Conservation (phyloP, 345 rosid genomes). For the Combretum micranthum region DNA sequence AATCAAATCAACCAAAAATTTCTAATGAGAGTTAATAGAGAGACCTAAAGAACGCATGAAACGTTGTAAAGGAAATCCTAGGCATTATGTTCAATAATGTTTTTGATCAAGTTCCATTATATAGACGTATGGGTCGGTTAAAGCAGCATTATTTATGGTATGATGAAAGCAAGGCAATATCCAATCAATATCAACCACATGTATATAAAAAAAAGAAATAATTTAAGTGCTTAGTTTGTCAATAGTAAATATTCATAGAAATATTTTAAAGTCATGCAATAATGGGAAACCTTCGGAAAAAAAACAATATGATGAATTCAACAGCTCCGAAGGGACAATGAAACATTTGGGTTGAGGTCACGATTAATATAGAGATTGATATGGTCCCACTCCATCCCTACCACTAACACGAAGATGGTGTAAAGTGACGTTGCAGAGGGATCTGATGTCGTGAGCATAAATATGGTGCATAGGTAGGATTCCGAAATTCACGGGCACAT, state of each 20-base stretch:
- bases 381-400: too few species aligned
- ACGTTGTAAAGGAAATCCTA: slow-evolving; percentile 7
- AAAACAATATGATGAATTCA: slow-evolving; percentile 5
- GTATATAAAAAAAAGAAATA: slow-evolving; percentile 5
- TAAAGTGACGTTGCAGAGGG: slow-evolving; percentile 4
- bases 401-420: slow-evolving; percentile 5
- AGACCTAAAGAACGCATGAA: slow-evolving; percentile 26
- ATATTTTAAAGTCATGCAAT: background rate
- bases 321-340: slow-evolving; percentile 15
- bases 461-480: background rate
- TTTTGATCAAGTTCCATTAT: slow-evolving; percentile 6
- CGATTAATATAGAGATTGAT: slow-evolving; percentile 15
- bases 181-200: slow-evolving; percentile 19
- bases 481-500: too few species aligned
- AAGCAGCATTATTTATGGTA: slow-evolving; percentile 6
- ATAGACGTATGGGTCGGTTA: slow-evolving; percentile 7
- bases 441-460: slow-evolving; percentile 43
- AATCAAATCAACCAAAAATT: too few species aligned
- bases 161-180: slow-evolving; percentile 23
- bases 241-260: background rate
- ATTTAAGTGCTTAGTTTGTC: background rate
- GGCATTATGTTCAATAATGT: background rate
- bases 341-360: background rate
- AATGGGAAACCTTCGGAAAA: background rate
- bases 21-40: background rate